Conservation (phyloP, 2,329 filamentous ascomycete genomes). For the Xylariaceae sp. region DNA sequence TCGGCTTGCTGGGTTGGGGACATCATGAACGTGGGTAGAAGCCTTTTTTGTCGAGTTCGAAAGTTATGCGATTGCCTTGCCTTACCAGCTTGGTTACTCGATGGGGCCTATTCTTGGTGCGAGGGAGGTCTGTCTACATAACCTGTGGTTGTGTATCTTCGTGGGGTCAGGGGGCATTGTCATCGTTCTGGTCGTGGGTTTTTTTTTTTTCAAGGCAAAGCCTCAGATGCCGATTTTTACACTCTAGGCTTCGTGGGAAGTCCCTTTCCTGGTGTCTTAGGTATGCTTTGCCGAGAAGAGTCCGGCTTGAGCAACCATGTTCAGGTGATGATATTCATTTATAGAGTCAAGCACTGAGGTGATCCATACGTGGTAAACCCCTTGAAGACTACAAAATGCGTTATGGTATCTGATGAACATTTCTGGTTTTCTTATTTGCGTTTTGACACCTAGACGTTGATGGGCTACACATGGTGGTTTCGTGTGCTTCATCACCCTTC, state of each 20-base stretch:
- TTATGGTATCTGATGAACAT: slow-evolving; percentile 46
- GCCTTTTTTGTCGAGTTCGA: slow-evolving; percentile 82
- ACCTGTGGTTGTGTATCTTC: slow-evolving; percentile 37
- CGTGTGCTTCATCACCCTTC: background rate
- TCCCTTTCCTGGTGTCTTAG: slow-evolving; percentile 11
- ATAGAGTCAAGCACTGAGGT: slow-evolving; percentile 99
- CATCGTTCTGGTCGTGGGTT: background rate
- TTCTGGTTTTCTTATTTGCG: background rate
- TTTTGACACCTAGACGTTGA: background rate
- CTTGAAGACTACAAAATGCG: slow-evolving; percentile 44
- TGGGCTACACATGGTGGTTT: background rate
- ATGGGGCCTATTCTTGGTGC: slow-evolving; percentile 99
- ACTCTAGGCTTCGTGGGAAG: slow-evolving; percentile 34
- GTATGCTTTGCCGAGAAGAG: slow-evolving; percentile 16
- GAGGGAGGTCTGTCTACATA: slow-evolving; percentile 61
- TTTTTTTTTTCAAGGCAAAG: slow-evolving; percentile 5
- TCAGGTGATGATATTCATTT: slow-evolving; percentile 85
- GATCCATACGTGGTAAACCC: slow-evolving; percentile 37
- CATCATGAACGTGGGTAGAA: slow-evolving; percentile 50
- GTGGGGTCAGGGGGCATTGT: background rate
- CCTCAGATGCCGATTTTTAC: slow-evolving; percentile 29
- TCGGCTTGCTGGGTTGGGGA: slow-evolving; percentile 34
- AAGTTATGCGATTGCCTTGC: slow-evolving; percentile 95
- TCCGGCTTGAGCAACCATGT: slow-evolving; percentile 31
- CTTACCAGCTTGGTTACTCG: slow-evolving; percentile 72